Percentiles rank a stretch among this genome's conserved stretches.
These are phyloP conservation scores for Zygnema circumcarinatum DNA, from an alignment of 139 green algal species.

Conservation along the genomic window DNA sequence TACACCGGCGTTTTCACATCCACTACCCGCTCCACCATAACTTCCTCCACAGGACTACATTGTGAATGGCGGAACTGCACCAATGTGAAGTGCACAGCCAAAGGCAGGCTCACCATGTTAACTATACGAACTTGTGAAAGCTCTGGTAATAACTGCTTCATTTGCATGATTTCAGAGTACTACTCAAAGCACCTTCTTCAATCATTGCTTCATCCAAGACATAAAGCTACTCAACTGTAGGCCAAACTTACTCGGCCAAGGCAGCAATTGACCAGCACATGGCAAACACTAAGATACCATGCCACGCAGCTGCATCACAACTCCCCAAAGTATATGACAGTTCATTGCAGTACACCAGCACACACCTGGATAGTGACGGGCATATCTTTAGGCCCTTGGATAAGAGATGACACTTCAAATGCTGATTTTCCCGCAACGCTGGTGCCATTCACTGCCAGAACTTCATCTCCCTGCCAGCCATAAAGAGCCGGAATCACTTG, in stretches of 20 bases:
- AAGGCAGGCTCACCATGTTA: background rate
- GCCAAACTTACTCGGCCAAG: too few relatives aligned
- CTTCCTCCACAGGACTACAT: slow-evolving; percentile 19
- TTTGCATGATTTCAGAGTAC: too few relatives aligned
- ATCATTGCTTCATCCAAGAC: too few relatives aligned
- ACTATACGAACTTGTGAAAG: background rate
- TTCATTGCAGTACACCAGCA: too few relatives aligned
- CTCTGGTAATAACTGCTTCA: background rate
- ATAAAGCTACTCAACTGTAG: too few relatives aligned
- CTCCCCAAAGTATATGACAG: too few relatives aligned
- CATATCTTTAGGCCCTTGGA: slow-evolving; percentile 50
- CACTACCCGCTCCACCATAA: slow-evolving; percentile 1
- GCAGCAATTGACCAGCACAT: too few relatives aligned
- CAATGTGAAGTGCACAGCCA: background rate
- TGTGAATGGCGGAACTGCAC: background rate
- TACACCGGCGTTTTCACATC: slow-evolving; percentile 25
- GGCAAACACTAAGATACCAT: too few relatives aligned
- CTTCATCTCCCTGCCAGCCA: slow-evolving; percentile 79
- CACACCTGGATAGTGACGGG: slow-evolving; percentile 43
- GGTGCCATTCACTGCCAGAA: slow-evolving; percentile 77
- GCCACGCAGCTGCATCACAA: too few relatives aligned
- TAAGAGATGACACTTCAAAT: slow-evolving; percentile 72
- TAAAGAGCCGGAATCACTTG: background rate
- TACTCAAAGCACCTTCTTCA: too few relatives aligned
- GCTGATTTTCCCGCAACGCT: slow-evolving; percentile 64